Conservation (phyloP, 108 stramenopile species). For the Tribonema minus region DNA sequence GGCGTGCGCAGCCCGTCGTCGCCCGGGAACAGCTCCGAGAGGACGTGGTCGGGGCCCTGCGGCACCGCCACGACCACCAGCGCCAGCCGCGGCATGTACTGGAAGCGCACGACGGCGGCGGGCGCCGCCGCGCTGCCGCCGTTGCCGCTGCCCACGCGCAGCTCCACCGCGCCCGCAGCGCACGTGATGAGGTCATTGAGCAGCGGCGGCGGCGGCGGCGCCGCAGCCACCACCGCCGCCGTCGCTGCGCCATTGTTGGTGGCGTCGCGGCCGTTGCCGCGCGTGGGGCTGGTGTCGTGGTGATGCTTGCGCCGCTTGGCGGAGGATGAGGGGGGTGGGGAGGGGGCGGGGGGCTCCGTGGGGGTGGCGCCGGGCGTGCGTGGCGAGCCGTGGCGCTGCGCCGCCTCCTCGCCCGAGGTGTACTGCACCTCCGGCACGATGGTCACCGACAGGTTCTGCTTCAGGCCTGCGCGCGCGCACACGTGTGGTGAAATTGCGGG, state of each 20-base stretch:
- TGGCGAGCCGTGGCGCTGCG: too few relatives aligned
- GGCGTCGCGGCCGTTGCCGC: not conserved
- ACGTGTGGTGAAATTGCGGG: too few relatives aligned
- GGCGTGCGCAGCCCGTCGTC: slow-evolving; percentile 10
- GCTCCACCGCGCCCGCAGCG: not conserved
- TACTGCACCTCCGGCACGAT: too few relatives aligned
- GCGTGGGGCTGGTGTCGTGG: not conserved
- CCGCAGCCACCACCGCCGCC: not conserved
- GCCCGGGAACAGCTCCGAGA: slow-evolving; percentile 10
- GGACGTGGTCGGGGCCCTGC: not conserved
- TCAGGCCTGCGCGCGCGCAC: too few relatives aligned
- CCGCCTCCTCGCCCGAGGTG: too few relatives aligned
- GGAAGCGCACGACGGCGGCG: not conserved
- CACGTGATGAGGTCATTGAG: not conserved
- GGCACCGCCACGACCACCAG: not conserved
- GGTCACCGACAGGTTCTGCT: too few relatives aligned
- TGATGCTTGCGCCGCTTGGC: not conserved
- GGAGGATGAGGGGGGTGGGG: too few relatives aligned
- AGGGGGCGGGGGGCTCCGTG: too few relatives aligned
- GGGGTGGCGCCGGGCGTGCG: too few relatives aligned
- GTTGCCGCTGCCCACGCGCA: not conserved
- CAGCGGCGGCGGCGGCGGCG: not conserved
- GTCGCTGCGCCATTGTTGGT: not conserved
- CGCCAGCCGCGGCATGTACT: slow-evolving; percentile 1
- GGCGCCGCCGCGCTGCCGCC: too few relatives aligned